Percentiles rank a stretch among this genome's conserved stretches.
These are phyloP conservation scores for Coemansia sp. DNA, from an alignment of 192 early-diverging fungal species.

Conservation along the genomic window DNA sequence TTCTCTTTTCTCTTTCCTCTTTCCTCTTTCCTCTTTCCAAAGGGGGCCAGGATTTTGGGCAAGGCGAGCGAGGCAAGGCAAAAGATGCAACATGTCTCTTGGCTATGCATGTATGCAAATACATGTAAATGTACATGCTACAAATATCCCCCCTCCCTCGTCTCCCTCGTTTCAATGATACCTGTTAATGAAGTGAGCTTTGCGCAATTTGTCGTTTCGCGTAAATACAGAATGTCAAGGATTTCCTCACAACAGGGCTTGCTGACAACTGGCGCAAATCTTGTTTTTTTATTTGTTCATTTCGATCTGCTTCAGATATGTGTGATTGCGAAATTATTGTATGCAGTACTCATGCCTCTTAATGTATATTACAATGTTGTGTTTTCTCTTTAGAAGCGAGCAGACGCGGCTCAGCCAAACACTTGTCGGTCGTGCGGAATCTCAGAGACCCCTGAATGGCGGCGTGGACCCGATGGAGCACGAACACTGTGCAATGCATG, in stretches of 20 bases:
- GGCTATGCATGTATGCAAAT: too few species aligned
- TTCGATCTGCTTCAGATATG: too few species aligned
- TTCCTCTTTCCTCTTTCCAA: too few species aligned
- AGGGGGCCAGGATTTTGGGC: too few species aligned
- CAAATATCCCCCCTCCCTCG: background rate
- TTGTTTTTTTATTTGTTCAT: too few species aligned
- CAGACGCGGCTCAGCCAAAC: constrained; percentile 62
- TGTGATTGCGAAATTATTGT: background rate
- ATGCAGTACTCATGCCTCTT: background rate
- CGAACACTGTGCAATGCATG: constrained; percentile 95
- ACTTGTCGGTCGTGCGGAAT: constrained; percentile 77
- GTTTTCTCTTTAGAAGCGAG: constrained; percentile 36
- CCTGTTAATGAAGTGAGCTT: background rate
- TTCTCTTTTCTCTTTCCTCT: too few species aligned
- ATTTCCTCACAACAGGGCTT: too few species aligned
- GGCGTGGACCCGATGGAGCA: constrained; percentile 87
- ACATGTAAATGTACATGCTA: too few species aligned
- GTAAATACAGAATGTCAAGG: too few species aligned
- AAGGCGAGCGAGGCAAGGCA: too few species aligned
- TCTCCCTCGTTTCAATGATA: background rate
- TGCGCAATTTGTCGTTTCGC: background rate
- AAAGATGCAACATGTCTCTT: too few species aligned
- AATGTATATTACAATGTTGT: background rate
- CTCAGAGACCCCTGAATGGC: constrained; percentile 92
- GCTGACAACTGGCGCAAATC: too few species aligned